Evolutionary conservation across 1,284 basidiomycete genomes (phyloP).

Genomic region (Leccinum griseonigrum): DNA sequence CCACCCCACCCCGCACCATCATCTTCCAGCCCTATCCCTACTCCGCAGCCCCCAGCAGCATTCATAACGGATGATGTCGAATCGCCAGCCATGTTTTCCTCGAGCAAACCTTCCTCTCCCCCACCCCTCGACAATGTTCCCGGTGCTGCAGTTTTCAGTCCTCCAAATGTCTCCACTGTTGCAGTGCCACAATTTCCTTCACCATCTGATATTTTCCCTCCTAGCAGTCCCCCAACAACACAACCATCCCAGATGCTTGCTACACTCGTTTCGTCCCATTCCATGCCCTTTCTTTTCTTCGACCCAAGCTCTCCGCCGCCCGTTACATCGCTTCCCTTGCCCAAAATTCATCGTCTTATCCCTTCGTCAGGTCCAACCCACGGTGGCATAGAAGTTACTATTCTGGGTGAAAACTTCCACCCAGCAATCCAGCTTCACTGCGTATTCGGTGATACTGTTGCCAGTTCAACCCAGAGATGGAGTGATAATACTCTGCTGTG

Average conservation of each 20-base stretch:
- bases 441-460: constrained; percentile 83
- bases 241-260: constrained; percentile 24
- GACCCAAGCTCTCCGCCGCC: constrained; percentile 46
- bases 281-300: constrained; percentile 60
- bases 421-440: constrained; percentile 68
- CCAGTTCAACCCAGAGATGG: constrained; percentile 88
- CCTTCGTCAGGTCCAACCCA: constrained; percentile 89
- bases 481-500: constrained; percentile 94
- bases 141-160: constrained; percentile 11
- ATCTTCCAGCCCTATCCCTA: constrained; percentile 12
- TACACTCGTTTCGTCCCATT: constrained; percentile 24
- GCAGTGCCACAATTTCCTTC: constrained; percentile 17
- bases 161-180: constrained; percentile 16
- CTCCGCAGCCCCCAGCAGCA: constrained; percentile 8
- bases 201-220: constrained; percentile 19
- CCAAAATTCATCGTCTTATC: constrained; percentile 81
- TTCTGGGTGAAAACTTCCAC: constrained; percentile 90
- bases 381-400: constrained; percentile 93
- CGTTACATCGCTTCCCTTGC: constrained; percentile 47
- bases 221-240: constrained; percentile 11
- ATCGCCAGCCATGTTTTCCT: constrained; percentile 4
- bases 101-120: constrained; percentile 12
- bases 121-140: constrained; percentile 12
- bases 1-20: constrained; percentile 32
- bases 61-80: constrained; percentile 14